These are phyloP conservation scores for Solanum chmielewskii DNA, from an alignment of 257 asterid genomes.

Conservation along the genomic window DNA sequence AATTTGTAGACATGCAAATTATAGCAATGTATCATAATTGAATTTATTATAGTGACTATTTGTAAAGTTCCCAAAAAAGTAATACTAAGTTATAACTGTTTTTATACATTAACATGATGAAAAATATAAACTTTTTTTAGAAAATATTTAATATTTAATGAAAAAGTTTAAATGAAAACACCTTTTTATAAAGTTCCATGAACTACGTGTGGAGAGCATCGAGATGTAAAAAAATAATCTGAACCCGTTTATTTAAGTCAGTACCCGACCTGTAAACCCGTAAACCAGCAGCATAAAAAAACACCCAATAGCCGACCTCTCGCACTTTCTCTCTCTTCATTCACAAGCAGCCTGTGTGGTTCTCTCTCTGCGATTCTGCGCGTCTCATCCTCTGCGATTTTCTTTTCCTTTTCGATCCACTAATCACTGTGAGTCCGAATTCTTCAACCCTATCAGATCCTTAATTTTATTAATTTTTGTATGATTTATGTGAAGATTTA, in stretches of 20 bases:
- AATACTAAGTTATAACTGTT: background rate
- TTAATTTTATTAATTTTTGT: background rate
- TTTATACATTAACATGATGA: background rate
- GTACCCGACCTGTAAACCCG: background rate
- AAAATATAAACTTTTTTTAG: background rate
- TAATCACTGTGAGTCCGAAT: conserved; percentile 26
- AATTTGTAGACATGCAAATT: too few species aligned
- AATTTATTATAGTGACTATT: too few species aligned
- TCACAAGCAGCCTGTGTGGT: background rate
- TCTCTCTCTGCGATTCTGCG: background rate
- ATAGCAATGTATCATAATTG: too few species aligned
- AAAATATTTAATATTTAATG: background rate
- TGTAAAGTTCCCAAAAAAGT: too few species aligned
- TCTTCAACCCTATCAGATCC: background rate
- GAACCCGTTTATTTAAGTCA: background rate
- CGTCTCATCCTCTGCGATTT: conserved; percentile 19
- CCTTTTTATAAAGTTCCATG: background rate
- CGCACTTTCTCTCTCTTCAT: conserved; percentile 10
- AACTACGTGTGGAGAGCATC: background rate
- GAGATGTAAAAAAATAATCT: background rate
- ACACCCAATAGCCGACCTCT: conserved; percentile 7
- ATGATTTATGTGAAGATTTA: background rate
- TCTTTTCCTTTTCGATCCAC: conserved; percentile 16
- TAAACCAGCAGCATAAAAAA: background rate
- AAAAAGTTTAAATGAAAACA: background rate